Base-by-base conservation (phyloP, 169 alveolate species). In the Cryptosporidium canis region DNA sequence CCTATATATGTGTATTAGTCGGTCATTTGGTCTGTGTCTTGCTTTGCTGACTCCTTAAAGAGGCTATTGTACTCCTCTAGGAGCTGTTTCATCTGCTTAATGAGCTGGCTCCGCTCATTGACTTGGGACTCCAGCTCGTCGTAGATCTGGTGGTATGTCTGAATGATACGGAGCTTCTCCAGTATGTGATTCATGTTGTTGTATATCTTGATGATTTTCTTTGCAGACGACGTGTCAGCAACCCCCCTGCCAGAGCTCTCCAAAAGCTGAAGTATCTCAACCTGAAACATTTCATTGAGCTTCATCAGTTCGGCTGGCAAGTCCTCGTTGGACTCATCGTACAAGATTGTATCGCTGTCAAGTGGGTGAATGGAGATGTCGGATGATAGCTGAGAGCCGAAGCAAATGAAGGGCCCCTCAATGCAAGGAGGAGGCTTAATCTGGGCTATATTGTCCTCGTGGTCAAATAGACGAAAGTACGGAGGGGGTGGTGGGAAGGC, bases 401-500 rank as follows among this genome's bases (percentile, higher is more conserved):
- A 77, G 24, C 87, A 77, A n/a, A 64, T 77, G 44, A 77, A 77
- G 12, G 56, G 53, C 16, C 87, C 87, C n/a, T 58, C 58, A 58
- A 77, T 77, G 11, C 87, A 77, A 12, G 87, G 87, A 9, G 87
- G 87, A 43, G 87, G 72, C 24, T 77, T 61, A 8, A 77, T 58
- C n/a, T 39, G 33, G 1, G 61, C 4, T 43, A 39, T 77, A 27
- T 47, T 70, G 12, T 70, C 53, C n/a, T 56, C 77, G 16, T 43
- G 41, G 35, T 77, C 72, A 55, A 58, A 77, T 0, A 77, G 72
- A 41, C 48, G 70, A 33, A 55, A 77, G 64, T 77, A 77, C n/a
- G 87, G 87, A 35, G 87, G 87, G 14, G 87, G 87, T 16, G 87
- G 87, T 58, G 87, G 87, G 18, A 77, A 77, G 7, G 87, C 33